Conservation (phyloP, 345 rosid genomes). For the Durio zibethinus region DNA sequence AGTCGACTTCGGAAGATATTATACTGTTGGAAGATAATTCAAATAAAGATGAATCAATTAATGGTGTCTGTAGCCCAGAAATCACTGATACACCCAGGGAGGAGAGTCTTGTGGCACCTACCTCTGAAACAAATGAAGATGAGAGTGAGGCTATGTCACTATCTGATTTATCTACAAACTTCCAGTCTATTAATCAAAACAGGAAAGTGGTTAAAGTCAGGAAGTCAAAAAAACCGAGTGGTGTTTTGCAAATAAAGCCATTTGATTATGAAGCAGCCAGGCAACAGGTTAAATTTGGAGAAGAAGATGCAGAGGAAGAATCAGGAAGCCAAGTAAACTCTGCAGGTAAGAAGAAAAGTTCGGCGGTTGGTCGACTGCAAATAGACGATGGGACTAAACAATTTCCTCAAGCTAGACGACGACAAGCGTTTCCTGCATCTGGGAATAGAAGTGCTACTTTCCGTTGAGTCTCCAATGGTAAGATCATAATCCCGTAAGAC, state of each 20-base stretch:
- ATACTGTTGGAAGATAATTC: conserved; percentile 44
- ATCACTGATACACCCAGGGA: neutral
- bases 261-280: conserved; percentile 67
- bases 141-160: conserved; percentile 38
- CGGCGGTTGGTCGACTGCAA: conserved; percentile 19
- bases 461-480: conserved; percentile 23
- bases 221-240: conserved; percentile 26
- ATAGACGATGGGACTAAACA: conserved; percentile 34
- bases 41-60: conserved; percentile 18
- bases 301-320: conserved; percentile 13
- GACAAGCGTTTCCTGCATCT: conserved; percentile 62
- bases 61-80: conserved; percentile 22
- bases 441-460: conserved; percentile 71
- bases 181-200: conserved; percentile 38
- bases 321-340: conserved; percentile 3
- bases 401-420: conserved; percentile 44
- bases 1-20: conserved; percentile 37
- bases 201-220: conserved; percentile 18
- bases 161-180: conserved; percentile 56
- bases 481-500: neutral
- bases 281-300: conserved; percentile 34
- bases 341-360: conserved; percentile 27
- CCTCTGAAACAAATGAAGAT: conserved; percentile 32
- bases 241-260: conserved; percentile 46
- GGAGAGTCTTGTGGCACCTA: conserved; percentile 16